Base-by-base conservation (phyloP, 1,284 basidiomycete species). In the Puccinia polysora region DNA sequence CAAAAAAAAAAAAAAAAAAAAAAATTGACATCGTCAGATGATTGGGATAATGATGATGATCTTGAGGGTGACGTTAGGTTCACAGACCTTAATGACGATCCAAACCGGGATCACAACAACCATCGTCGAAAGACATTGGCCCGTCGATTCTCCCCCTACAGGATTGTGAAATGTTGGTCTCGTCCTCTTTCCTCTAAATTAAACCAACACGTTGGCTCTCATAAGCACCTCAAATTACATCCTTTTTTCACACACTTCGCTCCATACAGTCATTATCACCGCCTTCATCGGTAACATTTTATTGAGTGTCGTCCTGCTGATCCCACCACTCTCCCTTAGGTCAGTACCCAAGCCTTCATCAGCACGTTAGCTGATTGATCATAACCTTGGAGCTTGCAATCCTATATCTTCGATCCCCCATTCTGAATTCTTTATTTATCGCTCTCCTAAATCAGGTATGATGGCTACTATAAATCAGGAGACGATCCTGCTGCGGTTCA, bases 1-100 rank as follows among this genome's bases (percentile, higher is more conserved):
- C 62, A n/a, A n/a, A n/a, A n/a, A n/a, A n/a, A n/a, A n/a, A n/a
- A n/a, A n/a, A n/a, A n/a, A n/a, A n/a, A n/a, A n/a, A n/a, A n/a
- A n/a, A n/a, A n/a, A n/a, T n/a, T n/a, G n/a, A n/a, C n/a, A n/a
- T n/a, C n/a, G n/a, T n/a, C n/a, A 71, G 68, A 71, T 40, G 68
- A 71, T 50, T 71, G 68, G 68, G 59, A 71, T 45, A 71, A 71
- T 38, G 68, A 71, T 49, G 68, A 71, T 45, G 68, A 71, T 40
- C 50, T 71, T 34, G 68, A 71, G 20, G 68, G 68, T 18, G 68
- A 71, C 38, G 68, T 30, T 0, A 45, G 59, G 2, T 71, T 71
- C 55, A 59, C 55, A 20, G 68, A 71, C 38, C 40, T 71, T 15
- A 62, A 62, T 34, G 55, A 69, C 32, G 52, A 47, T 6, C 47